phyloP scores from a whole-genome alignment of 225 moss, liverwort and hornwort genomes.

The Straminergon stramineum region DNA sequence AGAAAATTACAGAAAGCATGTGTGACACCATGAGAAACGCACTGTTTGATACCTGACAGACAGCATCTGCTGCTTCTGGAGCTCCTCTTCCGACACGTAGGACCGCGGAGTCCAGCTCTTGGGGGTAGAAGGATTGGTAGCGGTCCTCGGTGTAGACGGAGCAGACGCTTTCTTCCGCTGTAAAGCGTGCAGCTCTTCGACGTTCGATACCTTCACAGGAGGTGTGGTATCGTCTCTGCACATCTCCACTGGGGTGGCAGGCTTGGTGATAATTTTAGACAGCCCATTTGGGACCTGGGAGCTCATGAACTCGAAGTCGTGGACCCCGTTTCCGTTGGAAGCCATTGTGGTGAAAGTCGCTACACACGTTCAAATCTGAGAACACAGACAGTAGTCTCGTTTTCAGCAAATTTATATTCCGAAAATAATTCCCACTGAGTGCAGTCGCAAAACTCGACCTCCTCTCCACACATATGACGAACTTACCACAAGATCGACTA shows the following conservation, averaged over 20 bases:
- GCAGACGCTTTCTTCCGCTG: constrained; percentile 68
- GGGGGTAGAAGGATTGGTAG: constrained; percentile 21
- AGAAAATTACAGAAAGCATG: too few species aligned
- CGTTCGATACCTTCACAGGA: constrained; percentile 51
- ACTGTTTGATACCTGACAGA: constrained; percentile 65
- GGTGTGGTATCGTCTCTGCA: constrained; percentile 79
- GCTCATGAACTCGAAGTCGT: constrained; percentile 43
- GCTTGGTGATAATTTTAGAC: constrained; percentile 69
- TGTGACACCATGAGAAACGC: neutral
- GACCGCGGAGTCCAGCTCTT: constrained; percentile 32
- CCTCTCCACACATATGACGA: neutral
- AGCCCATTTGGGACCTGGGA: constrained; percentile 46
- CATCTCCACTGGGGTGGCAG: constrained; percentile 22
- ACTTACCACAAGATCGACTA: neutral
- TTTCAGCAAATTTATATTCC: neutral
- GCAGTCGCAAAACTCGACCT: neutral
- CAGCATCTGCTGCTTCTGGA: constrained; percentile 68
- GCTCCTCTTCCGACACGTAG: constrained; percentile 56
- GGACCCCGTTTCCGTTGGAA: constrained; percentile 9
- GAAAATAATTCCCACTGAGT: neutral
- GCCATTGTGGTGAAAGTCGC: constrained; percentile 20
- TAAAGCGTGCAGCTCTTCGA: constrained; percentile 80
- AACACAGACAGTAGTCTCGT: neutral
- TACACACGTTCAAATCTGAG: neutral
- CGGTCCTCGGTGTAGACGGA: constrained; percentile 59